phyloP scores from a whole-genome alignment of 2,329 filamentous ascomycete species.

The Scytalidium sp. region DNA sequence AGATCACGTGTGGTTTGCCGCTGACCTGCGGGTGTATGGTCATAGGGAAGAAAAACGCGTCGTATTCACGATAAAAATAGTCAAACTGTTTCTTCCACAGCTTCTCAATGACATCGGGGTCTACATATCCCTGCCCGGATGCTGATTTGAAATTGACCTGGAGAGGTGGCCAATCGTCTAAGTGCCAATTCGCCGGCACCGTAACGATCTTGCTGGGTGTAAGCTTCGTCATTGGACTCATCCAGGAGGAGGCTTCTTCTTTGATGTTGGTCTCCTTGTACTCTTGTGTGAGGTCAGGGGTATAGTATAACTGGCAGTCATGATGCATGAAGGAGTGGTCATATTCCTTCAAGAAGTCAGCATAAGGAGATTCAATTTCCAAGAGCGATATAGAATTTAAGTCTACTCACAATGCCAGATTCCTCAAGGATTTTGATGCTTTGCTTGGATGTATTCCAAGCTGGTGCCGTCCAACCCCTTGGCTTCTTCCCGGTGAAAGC shows the following conservation, averaged over 20 bases:
- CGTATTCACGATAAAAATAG: conserved; percentile 41
- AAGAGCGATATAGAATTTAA: not conserved
- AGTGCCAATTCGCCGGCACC: conserved; percentile 43
- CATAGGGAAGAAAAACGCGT: conserved; percentile 44
- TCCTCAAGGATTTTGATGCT: conserved; percentile 46
- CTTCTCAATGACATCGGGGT: conserved; percentile 36
- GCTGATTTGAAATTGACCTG: conserved; percentile 26
- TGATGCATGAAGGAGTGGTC: conserved; percentile 48
- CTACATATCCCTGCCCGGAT: conserved; percentile 35
- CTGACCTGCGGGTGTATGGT: conserved; percentile 45
- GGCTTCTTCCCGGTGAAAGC: conserved; percentile 42
- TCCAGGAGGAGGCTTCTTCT: conserved; percentile 12
- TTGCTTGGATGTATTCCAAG: conserved; percentile 45
- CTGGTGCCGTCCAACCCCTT: conserved; percentile 46
- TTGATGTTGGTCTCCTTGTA: conserved; percentile 13
- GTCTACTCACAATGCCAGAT: conserved; percentile 23
- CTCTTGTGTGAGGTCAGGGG: conserved; percentile 15
- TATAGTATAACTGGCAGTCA: conserved; percentile 39
- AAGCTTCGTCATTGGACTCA: conserved; percentile 2
- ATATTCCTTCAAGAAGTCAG: conserved; percentile 22
- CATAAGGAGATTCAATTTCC: not conserved
- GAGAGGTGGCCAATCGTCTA: conserved; percentile 45
- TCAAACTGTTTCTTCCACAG: conserved; percentile 45
- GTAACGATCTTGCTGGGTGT: conserved; percentile 33
- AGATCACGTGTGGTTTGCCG: conserved; percentile 42